These are phyloP conservation scores for Entomortierella chlamydospora DNA, from an alignment of 192 early-diverging fungal species.

Conservation along the genomic window DNA sequence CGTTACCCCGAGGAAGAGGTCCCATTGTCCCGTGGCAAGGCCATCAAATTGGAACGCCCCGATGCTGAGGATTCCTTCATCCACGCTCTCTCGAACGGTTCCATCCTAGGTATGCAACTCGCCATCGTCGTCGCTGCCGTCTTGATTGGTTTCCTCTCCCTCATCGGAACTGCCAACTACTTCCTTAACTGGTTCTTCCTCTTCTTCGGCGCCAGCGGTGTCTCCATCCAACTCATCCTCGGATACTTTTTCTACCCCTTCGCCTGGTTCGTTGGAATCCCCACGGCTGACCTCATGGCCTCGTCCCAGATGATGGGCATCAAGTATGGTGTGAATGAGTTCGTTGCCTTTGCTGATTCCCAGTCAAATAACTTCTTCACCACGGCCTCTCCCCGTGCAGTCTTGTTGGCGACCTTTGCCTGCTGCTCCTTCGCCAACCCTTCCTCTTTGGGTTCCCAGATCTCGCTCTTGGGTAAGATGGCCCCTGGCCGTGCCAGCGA, in stretches of 20 bases:
- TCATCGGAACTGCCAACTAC: conserved; percentile 76
- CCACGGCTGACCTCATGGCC: conserved; percentile 47
- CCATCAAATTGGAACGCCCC: conserved; percentile 64
- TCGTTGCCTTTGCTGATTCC: conserved; percentile 75
- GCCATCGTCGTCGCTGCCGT: conserved; percentile 79
- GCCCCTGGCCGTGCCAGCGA: conserved; percentile 77
- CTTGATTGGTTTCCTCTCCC: conserved; percentile 80
- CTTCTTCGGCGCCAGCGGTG: conserved; percentile 66
- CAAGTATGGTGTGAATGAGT: conserved; percentile 76
- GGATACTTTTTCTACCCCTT: conserved; percentile 85
- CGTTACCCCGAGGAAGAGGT: conserved; percentile 87
- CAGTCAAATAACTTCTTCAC: conserved; percentile 50
- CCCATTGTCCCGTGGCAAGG: conserved; percentile 79
- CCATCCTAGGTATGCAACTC: conserved; percentile 83
- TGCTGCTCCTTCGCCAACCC: conserved; percentile 93
- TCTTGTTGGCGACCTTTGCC: conserved; percentile 75
- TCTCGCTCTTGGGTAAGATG: conserved; percentile 79
- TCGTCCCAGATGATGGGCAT: conserved; percentile 77
- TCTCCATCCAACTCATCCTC: conserved; percentile 76
- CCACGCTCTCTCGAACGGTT: conserved; percentile 87
- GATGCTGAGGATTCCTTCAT: conserved; percentile 80
- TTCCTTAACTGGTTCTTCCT: conserved; percentile 77
- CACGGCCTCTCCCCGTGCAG: conserved; percentile 55
- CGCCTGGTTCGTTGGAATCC: conserved; percentile 78
- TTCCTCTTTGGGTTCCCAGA: conserved; percentile 85